phyloP scores from a whole-genome alignment of 495 filamentous ascomycete species.

The Tricharina praecox region DNA sequence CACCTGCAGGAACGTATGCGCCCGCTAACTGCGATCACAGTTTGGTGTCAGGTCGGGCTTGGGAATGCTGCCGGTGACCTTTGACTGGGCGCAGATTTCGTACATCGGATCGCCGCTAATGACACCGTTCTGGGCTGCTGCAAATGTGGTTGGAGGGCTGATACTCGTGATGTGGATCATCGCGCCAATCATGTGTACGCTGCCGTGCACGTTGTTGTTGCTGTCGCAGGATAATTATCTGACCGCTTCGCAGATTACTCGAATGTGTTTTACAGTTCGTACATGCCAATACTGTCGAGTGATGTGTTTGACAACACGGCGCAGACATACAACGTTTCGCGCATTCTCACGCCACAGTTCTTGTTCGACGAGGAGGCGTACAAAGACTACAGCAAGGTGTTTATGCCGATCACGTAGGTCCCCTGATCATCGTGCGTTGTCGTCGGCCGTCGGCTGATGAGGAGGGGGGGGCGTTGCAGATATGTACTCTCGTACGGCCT shows the following conservation, averaged over 20 bases:
- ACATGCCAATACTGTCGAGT: conserved; percentile 62
- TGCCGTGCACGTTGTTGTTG: too few species aligned
- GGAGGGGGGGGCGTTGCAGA: too few species aligned
- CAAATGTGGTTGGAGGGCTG: conserved; percentile 73
- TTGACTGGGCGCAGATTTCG: conserved; percentile 87
- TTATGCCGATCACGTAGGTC: conserved; percentile 51
- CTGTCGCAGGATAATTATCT: too few species aligned
- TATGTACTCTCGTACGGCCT: conserved; percentile 65
- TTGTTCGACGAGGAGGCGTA: conserved; percentile 55
- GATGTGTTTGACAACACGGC: conserved; percentile 71
- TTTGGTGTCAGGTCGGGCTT: conserved; percentile 75
- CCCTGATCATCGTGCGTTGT: conserved; percentile 7
- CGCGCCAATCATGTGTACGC: conserved; percentile 53
- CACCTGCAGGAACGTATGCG: too few species aligned
- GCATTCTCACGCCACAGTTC: conserved; percentile 54
- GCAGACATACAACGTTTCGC: conserved; percentile 55
- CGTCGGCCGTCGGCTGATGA: too few species aligned
- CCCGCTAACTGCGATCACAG: conserved; percentile 12
- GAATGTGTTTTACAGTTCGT: conserved; percentile 59
- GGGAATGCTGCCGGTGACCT: conserved; percentile 73
- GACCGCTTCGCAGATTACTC: conserved; percentile 39
- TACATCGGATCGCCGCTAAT: conserved; percentile 77
- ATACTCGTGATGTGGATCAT: conserved; percentile 80
- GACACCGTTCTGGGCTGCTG: conserved; percentile 79
- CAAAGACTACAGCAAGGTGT: conserved; percentile 58